Evolutionary conservation across 352 stramenopile genomes (phyloP).

Genomic region (Plasmopara viticola): DNA sequence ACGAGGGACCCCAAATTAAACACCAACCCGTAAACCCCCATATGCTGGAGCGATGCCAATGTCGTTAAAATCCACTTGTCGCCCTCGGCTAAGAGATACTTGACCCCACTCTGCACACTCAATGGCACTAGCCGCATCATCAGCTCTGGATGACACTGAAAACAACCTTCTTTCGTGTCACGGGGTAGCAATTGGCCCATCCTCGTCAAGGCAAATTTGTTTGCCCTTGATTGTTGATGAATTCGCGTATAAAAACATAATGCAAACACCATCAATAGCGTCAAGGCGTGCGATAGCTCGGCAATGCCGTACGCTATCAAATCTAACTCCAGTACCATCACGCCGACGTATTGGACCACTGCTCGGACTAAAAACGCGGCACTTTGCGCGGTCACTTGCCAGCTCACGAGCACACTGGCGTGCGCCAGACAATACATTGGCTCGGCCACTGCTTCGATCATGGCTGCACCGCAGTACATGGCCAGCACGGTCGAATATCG

Average conservation of each 20-base stretch:
- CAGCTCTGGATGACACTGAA: slow-evolving; percentile 54
- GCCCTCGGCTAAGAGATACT: slow-evolving; percentile 95
- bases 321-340: slow-evolving; percentile 54
- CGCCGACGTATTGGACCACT: slow-evolving; percentile 58
- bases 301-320: slow-evolving; percentile 69
- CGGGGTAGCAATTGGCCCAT: slow-evolving; percentile 52
- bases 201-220: slow-evolving; percentile 36
- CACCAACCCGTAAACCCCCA: slow-evolving; percentile 95
- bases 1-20: slow-evolving; percentile 94
- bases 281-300: slow-evolving; percentile 66
- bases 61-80: slow-evolving; percentile 93
- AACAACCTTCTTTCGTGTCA: slow-evolving; percentile 1
- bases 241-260: slow-evolving; percentile 53
- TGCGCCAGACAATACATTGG: slow-evolving; percentile 79
- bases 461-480: slow-evolving; percentile 74
- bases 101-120: slow-evolving; percentile 91
- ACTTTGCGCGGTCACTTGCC: slow-evolving; percentile 73
- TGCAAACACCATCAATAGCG: slow-evolving; percentile 50
- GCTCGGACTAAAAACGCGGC: slow-evolving; percentile 67
- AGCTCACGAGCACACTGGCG: slow-evolving; percentile 73
- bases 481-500: slow-evolving; percentile 52
- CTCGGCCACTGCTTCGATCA: slow-evolving; percentile 73
- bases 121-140: slow-evolving; percentile 63
- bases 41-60: slow-evolving; percentile 87
- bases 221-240: slow-evolving; percentile 3